Evolutionary conservation across 352 stramenopile species (phyloP), one percentile per base, ranked within the genome.

Genomic region (Phytophthora sojae): DNA sequence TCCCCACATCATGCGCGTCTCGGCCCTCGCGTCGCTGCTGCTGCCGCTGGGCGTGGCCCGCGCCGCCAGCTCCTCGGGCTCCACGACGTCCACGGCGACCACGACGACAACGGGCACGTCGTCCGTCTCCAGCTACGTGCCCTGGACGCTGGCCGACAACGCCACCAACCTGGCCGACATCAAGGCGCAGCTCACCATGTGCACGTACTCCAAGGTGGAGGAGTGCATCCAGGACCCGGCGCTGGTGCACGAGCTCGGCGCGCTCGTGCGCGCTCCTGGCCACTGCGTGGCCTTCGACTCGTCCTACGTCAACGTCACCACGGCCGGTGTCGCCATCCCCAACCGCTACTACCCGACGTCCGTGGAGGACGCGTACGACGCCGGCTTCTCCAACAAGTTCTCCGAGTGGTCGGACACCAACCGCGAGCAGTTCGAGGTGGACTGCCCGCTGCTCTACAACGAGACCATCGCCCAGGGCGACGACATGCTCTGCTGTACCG

Each of bases 401-500:
- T 88, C 83, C 21, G 78, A 86, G 64, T 91, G 83, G 83, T 79
- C 70, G 12, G 70, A 73, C 35, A 51, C 61, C 6, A 90, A 89
- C 64, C 83, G 79, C 30, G 76, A 83, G 42, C 79, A 86, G 51
- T 91, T 91, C 56, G 26, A 91, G 35, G 74, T 89, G 8, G 83
- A 91, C 29, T 91, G 83, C 19, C 82, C 83, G 0, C 67, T 89
- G 26, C 69, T 91, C 5, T 90, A 88, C 69, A 86, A 90, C 35
- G 64, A 88, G 39, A 83, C 76, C 30, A 88, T 89, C 39, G 62
- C 47, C 14, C 64, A 70, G 21, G 79, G 74, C 19, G 56, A 75
- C 4, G 81, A 90, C 32, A 89, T 88, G 62, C 70, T 91, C 11
- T 91, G 83, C 51, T 91, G 83, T 29, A 90, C 83, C 0, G 80